Conservation (phyloP, 2,329 filamentous ascomycete species). For the Celoporthe dispersa region DNA sequence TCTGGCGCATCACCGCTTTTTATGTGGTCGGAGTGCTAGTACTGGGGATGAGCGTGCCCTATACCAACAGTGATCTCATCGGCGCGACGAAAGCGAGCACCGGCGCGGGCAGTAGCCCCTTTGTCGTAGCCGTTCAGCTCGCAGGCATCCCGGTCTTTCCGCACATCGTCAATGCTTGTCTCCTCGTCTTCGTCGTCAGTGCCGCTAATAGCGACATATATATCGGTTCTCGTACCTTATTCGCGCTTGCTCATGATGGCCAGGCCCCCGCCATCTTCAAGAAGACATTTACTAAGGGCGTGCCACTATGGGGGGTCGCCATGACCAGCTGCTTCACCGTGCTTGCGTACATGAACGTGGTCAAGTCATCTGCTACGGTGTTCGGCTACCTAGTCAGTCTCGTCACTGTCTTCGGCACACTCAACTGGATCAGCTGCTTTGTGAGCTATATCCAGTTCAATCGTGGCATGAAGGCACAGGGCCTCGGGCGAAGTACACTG, state of each 20-base stretch:
- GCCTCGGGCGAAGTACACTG: background rate
- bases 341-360: conserved; percentile 33
- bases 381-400: conserved; percentile 50
- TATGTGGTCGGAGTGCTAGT: too few relatives aligned
- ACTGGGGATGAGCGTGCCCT: conserved; percentile 71
- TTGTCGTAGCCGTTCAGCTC: conserved; percentile 42
- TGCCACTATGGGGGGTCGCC: too few relatives aligned
- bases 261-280: too few relatives aligned
- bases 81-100: background rate
- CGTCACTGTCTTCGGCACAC: conserved; percentile 47
- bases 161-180: conserved; percentile 64
- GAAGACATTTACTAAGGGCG: too few relatives aligned
- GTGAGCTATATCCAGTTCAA: conserved; percentile 46
- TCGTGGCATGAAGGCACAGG: conserved; percentile 33
- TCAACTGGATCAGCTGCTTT: conserved; percentile 50
- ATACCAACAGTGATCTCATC: conserved; percentile 38
- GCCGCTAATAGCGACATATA: conserved; percentile 66
- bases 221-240: too few relatives aligned
- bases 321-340: too few relatives aligned
- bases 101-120: background rate
- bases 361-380: conserved; percentile 41
- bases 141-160: conserved; percentile 55
- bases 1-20: too few relatives aligned
- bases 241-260: too few relatives aligned
- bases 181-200: conserved; percentile 62